Conservation (phyloP, 192 early-diverging fungal genomes). For the Bifiguratus adelaidae region DNA sequence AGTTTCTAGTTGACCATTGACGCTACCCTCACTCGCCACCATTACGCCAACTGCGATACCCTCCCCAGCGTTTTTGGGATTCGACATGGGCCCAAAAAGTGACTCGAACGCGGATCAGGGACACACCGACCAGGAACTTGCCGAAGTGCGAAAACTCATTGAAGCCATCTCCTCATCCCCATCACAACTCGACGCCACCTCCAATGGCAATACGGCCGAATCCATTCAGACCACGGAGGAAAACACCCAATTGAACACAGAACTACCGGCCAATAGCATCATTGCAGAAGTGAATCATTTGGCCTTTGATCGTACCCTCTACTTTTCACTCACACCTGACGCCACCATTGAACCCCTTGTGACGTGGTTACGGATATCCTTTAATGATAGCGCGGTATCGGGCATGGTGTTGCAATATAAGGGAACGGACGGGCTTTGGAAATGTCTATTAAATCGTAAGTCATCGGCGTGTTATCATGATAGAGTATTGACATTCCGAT, state of each 20-base stretch:
- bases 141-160: slow-evolving; percentile 23
- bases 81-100: too few species aligned
- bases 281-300: slow-evolving; percentile 19
- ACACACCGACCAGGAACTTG: slow-evolving; percentile 17
- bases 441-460: slow-evolving; percentile 25
- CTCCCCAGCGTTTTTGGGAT: too few species aligned
- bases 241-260: neutral
- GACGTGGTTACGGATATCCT: slow-evolving; percentile 19
- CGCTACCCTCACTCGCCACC: too few species aligned
- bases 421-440: slow-evolving; percentile 23
- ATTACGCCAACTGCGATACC: too few species aligned
- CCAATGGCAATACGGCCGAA: slow-evolving; percentile 3
- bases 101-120: slow-evolving; percentile 3
- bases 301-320: slow-evolving; percentile 13
- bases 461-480: neutral
- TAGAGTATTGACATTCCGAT: neutral
- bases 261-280: neutral
- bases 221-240: neutral
- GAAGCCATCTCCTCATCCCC: slow-evolving; percentile 20
- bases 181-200: slow-evolving; percentile 12
- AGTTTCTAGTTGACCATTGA: too few species aligned
- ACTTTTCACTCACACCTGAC: slow-evolving; percentile 17
- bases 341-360: slow-evolving; percentile 25
- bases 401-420: slow-evolving; percentile 28
- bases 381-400: slow-evolving; percentile 18